Conservation (phyloP, 805 yeast genomes). For the Kodamaea jinghongensis region DNA sequence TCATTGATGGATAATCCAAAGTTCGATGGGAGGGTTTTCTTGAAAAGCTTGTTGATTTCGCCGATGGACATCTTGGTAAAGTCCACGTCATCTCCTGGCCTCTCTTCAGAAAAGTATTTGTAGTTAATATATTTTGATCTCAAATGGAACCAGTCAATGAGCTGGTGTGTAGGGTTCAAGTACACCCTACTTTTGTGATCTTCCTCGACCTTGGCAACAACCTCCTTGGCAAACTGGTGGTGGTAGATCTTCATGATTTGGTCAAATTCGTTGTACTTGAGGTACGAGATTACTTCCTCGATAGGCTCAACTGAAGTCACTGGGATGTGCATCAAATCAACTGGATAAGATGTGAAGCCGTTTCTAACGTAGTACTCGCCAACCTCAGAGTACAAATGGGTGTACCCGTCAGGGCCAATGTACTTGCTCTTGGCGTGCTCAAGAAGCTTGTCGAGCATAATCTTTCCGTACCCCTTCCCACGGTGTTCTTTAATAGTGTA, state of each 20-base stretch:
- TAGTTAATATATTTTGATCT: conserved; percentile 33
- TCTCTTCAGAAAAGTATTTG: conserved; percentile 17
- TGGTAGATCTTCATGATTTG: conserved; percentile 20
- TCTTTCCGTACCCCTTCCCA: conserved; percentile 35
- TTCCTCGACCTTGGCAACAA: conserved; percentile 17
- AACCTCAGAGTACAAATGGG: conserved; percentile 41
- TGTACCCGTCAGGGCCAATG: conserved; percentile 33
- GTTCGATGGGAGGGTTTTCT: conserved; percentile 23
- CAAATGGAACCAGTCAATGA: conserved; percentile 43
- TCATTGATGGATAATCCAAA: conserved; percentile 31
- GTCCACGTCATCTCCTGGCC: conserved; percentile 14
- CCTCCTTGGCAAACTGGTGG: conserved; percentile 17
- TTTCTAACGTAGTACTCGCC: conserved; percentile 40
- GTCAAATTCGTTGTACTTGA: conserved; percentile 31
- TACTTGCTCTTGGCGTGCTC: conserved; percentile 19
- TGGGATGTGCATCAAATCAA: conserved; percentile 31
- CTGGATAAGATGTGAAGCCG: conserved; percentile 38
- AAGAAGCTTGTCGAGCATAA: conserved; percentile 39
- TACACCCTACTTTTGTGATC: conserved; percentile 34
- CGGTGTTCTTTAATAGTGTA: conserved; percentile 36
- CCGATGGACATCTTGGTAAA: conserved; percentile 18
- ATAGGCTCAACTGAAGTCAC: conserved; percentile 13
- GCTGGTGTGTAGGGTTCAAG: conserved; percentile 25
- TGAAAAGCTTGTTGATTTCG: conserved; percentile 18
- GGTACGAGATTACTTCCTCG: conserved; percentile 3